phyloP scores from a whole-genome alignment of 2,329 filamentous ascomycete genomes.

The Amauroascus verrucosus region DNA sequence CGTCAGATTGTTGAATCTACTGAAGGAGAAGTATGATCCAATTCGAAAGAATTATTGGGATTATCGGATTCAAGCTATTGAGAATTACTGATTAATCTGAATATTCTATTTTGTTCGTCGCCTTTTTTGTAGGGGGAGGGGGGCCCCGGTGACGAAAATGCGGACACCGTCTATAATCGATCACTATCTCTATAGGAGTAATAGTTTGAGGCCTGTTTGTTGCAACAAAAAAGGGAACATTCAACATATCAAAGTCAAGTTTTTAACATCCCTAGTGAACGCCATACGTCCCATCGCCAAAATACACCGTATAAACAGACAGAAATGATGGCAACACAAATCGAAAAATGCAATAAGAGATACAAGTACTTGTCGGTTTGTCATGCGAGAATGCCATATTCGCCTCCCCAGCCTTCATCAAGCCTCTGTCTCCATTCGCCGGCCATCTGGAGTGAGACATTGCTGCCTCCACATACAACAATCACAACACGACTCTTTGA shows the following conservation, averaged over 20 bases:
- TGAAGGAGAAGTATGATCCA: conserved; percentile 82
- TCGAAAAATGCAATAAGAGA: not conserved
- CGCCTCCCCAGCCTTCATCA: conserved; percentile 29
- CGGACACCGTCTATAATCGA: not conserved
- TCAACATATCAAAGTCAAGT: not conserved
- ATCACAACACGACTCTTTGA: conserved; percentile 64
- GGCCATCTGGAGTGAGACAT: conserved; percentile 53
- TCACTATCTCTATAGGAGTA: not conserved
- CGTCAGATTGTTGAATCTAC: conserved; percentile 56
- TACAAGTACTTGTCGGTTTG: not conserved
- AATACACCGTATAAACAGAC: not conserved
- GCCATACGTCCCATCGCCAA: conserved; percentile 1
- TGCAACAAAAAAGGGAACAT: not conserved
- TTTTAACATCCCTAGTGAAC: not conserved
- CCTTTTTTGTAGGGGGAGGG: too few relatives aligned
- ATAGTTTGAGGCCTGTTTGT: not conserved
- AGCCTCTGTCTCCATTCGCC: conserved; percentile 45
- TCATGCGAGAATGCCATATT: not conserved
- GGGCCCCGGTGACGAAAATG: too few relatives aligned
- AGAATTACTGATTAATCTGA: not conserved
- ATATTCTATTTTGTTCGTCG: not conserved
- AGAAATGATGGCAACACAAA: not conserved
- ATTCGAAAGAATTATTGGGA: conserved; percentile 90
- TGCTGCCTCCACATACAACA: conserved; percentile 71
- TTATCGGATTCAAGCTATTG: conserved; percentile 47